These are phyloP conservation scores for Aspergillus wentii DNA, from an alignment of 495 filamentous ascomycete species.

Conservation along the genomic window DNA sequence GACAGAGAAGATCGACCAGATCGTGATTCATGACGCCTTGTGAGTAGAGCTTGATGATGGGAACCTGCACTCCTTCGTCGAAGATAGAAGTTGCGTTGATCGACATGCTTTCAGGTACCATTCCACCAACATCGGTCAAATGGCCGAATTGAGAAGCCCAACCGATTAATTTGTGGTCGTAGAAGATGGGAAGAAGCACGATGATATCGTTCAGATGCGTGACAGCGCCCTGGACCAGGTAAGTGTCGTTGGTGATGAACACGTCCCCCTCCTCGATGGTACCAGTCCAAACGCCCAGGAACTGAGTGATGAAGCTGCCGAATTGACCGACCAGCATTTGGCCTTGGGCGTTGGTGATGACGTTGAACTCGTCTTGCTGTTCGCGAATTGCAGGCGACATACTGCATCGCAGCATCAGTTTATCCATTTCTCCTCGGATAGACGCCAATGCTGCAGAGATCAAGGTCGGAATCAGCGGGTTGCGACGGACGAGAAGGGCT, in stretches of 20 bases:
- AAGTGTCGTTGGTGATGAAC: slow-evolving; percentile 49
- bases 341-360: slow-evolving; percentile 41
- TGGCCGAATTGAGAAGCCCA: slow-evolving; percentile 49
- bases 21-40: slow-evolving; percentile 37
- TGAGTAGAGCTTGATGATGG: slow-evolving; percentile 42
- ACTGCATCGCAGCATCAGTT: slow-evolving; percentile 44
- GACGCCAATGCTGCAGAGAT: slow-evolving; percentile 36
- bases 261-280: slow-evolving; percentile 45
- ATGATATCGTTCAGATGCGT: slow-evolving; percentile 47
- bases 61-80: slow-evolving; percentile 49
- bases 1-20: slow-evolving; percentile 39
- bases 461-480: slow-evolving; percentile 34
- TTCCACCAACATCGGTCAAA: slow-evolving; percentile 46
- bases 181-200: slow-evolving; percentile 41
- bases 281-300: slow-evolving; percentile 38
- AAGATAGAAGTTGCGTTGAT: slow-evolving; percentile 47
- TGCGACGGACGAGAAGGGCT: slow-evolving; percentile 27
- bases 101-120: slow-evolving; percentile 48
- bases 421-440: slow-evolving; percentile 47
- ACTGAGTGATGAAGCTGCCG: slow-evolving; percentile 46
- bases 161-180: slow-evolving; percentile 36
- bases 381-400: slow-evolving; percentile 50
- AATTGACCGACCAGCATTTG: slow-evolving; percentile 50
- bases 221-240: slow-evolving; percentile 44
- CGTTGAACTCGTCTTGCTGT: slow-evolving; percentile 50